Base-by-base conservation (phyloP, 2,329 filamentous ascomycete species). In the Ophiostoma sp. region DNA sequence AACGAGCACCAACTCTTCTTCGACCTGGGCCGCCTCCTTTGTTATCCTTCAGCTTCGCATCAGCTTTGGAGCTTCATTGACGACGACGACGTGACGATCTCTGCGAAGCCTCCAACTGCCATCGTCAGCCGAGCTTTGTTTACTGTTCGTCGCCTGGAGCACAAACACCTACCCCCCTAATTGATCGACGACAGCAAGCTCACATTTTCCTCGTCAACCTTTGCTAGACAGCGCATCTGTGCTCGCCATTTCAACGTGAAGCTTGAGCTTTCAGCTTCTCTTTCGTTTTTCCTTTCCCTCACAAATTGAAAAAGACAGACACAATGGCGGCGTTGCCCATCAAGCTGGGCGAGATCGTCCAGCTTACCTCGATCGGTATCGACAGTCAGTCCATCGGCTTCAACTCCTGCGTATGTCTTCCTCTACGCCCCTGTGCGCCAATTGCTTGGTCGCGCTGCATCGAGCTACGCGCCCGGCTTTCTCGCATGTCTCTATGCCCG, bases 351-450 rank as follows among this genome's bases (percentile, higher is more conserved):
- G 78, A 79, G 77, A 76, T 79, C 74, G 74, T 78, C 71, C 77
- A 78, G 75, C 77, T 79, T 72, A 76, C 76, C 69, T 76, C 75
- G 72, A 73, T 77, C 63, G 76, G 76, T 69, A 74, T 79, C 68
- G 76, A 77, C 72, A 76, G 74, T 70, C 73, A 73, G 69, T 79
- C 78, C 75, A 93, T 95, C 84, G 89, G 90, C 76, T 95, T 94
- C 84, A 93, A 93, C 80, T 90, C 89, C 78, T 93, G 90, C 83
- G 89, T 93, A 85, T 81, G 88, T 84, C 18, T 4, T 27, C 18
- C 8, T 7, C 27, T 58, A 68, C 71, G 7, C 7, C 5, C 27
- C 27, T 27, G 27, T 27, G 27, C 27, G 1, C 27, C 27, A 27
- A 2, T 27, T 27, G 27, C 27, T 27, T 27, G 27, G 27, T 27